These are phyloP conservation scores for Globisporangium yorkense DNA, from an alignment of 352 stramenopile genomes.

Conservation along the genomic window DNA sequence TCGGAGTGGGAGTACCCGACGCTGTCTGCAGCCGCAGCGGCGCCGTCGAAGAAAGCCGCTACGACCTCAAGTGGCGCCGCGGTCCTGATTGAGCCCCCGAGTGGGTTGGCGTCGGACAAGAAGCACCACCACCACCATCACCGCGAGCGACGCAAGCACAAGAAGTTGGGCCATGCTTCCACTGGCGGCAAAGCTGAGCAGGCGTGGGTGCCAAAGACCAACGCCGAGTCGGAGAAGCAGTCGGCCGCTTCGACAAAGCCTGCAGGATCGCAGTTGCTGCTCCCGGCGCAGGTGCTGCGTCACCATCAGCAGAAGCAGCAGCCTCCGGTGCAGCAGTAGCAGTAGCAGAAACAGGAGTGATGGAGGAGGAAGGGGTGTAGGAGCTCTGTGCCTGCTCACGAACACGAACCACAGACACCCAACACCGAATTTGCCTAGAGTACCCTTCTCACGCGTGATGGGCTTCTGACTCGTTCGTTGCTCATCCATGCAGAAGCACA, in stretches of 20 bases:
- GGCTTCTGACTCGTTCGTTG: too few species aligned
- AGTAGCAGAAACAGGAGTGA: not conserved
- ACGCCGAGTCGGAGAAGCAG: constrained; percentile 15
- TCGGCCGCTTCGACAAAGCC: constrained; percentile 6
- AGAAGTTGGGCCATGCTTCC: constrained; percentile 4
- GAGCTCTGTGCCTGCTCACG: not conserved
- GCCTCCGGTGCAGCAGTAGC: constrained; percentile 1
- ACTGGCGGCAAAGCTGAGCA: constrained; percentile 9
- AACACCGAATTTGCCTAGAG: too few species aligned
- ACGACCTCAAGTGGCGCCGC: not conserved
- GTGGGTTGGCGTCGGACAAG: not conserved
- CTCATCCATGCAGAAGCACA: too few species aligned
- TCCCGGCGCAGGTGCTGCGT: constrained; percentile 46
- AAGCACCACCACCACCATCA: constrained; percentile 11
- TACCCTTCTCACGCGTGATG: too few species aligned
- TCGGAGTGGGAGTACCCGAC: constrained; percentile 23
- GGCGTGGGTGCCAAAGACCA: constrained; percentile 32
- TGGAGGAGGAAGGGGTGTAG: not conserved
- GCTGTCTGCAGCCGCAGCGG: constrained; percentile 10
- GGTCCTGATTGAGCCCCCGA: not conserved
- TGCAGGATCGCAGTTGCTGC: constrained; percentile 22
- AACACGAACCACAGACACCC: too few species aligned
- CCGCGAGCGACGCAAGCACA: constrained; percentile 10
- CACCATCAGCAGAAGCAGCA: constrained; percentile 39
- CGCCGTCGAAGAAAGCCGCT: constrained; percentile 5